These are phyloP conservation scores for Nannochloropsis salina DNA, from an alignment of 108 stramenopile genomes.

Conservation along the genomic window DNA sequence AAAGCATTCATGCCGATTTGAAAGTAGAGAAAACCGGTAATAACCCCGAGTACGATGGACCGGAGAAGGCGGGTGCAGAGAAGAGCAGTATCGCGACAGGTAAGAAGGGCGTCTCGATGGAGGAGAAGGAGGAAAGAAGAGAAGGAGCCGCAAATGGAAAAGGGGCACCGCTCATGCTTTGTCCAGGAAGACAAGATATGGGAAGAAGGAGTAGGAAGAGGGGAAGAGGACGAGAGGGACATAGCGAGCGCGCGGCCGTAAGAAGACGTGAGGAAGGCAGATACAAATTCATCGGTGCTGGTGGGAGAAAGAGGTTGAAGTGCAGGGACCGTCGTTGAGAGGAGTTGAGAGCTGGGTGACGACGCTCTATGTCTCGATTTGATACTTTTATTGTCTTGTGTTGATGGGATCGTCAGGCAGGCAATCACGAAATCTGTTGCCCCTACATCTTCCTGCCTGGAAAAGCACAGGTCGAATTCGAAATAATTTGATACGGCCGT, in stretches of 20 bases:
- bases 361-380: too few species aligned
- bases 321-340: too few species aligned
- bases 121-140: slow-evolving; percentile 9
- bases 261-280: not conserved
- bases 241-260: not conserved
- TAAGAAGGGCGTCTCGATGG: not conserved
- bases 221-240: not conserved
- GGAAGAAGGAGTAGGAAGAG: not conserved
- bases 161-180: not conserved
- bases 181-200: too few species aligned
- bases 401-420: too few species aligned
- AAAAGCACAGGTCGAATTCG: not conserved
- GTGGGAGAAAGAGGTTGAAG: too few species aligned
- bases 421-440: not conserved
- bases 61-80: slow-evolving; percentile 1
- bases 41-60: not conserved
- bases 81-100: not conserved
- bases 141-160: not conserved
- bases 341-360: too few species aligned
- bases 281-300: not conserved
- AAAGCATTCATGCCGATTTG: not conserved
- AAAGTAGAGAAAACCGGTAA: slow-evolving; percentile 2
- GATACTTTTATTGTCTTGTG: too few species aligned
- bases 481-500: not conserved
- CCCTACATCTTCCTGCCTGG: not conserved